Evolutionary conservation across 345 rosid species (phyloP).

Genomic region (Gossypium raimondii): DNA sequence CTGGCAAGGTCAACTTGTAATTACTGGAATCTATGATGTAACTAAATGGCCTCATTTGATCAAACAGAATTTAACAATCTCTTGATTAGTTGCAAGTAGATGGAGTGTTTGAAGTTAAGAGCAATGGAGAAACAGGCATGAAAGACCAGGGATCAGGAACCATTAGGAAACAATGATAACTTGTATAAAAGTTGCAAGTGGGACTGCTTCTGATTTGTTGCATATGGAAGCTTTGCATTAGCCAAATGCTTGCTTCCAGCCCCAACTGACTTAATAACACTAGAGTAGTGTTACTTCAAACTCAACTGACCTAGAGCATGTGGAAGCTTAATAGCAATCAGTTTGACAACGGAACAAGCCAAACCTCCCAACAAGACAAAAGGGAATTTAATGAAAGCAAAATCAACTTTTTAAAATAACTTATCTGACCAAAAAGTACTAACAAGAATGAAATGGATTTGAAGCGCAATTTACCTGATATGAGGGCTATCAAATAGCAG

Average conservation of each 20-base stretch:
- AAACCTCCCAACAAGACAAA: too few species aligned
- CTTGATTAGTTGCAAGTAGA: background rate
- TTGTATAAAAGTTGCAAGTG: background rate
- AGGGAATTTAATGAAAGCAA: too few species aligned
- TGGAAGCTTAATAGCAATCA: background rate
- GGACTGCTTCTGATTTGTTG: background rate
- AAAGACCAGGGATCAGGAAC: background rate
- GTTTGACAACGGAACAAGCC: background rate
- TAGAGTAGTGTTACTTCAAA: background rate
- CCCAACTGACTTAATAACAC: background rate
- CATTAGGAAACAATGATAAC: background rate
- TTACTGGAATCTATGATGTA: background rate
- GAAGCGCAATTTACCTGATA: constrained; percentile 48
- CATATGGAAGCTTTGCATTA: background rate
- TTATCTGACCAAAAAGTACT: constrained; percentile 9
- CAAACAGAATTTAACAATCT: background rate
- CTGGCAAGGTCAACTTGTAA: background rate
- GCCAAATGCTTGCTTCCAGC: background rate
- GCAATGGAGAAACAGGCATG: background rate
- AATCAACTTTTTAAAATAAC: background rate
- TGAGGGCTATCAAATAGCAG: constrained; percentile 75
- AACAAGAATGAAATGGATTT: background rate
- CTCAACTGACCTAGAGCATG: background rate
- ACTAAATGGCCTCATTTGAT: background rate
- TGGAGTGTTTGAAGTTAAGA: background rate